These are phyloP conservation scores for Phytophthora meadii DNA, from an alignment of 352 stramenopile genomes.

Conservation along the genomic window DNA sequence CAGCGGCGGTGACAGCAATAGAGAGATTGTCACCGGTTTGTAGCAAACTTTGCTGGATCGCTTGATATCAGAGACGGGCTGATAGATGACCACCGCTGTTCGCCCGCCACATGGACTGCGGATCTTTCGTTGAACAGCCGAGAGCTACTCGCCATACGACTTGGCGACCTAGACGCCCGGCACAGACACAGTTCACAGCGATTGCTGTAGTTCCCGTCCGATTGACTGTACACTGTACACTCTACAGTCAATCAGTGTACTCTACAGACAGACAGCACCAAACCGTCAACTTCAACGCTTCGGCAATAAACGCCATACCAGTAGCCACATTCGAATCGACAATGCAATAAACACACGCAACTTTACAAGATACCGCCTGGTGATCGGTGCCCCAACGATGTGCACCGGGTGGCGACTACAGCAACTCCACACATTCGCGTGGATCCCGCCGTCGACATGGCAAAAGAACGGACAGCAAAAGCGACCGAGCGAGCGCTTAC, in stretches of 20 bases:
- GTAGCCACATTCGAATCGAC: background rate
- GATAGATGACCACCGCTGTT: constrained; percentile 13
- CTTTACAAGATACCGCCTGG: constrained; percentile 20
- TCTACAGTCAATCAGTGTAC: too few relatives aligned
- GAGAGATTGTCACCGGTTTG: background rate
- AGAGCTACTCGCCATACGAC: constrained; percentile 8
- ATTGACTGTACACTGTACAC: background rate
- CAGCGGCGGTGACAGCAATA: constrained; percentile 1
- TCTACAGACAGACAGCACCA: background rate
- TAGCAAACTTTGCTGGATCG: background rate
- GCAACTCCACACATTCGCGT: constrained; percentile 13
- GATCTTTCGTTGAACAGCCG: constrained; percentile 1
- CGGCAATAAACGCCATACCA: too few relatives aligned
- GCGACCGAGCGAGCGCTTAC: too few relatives aligned
- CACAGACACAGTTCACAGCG: too few relatives aligned
- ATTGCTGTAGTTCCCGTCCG: background rate
- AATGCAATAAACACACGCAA: background rate
- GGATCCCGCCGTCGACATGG: background rate
- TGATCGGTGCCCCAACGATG: constrained; percentile 4
- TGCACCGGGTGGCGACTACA: constrained; percentile 28
- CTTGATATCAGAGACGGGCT: constrained; percentile 2
- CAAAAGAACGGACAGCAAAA: constrained; percentile 4
- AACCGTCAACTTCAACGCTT: background rate
- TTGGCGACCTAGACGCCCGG: background rate
- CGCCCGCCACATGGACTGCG: constrained; percentile 6